Percentiles rank a stretch among this genome's conserved stretches.
Conservation (phyloP, 805 yeast genomes). For the Kodamaea leandrae region DNA sequence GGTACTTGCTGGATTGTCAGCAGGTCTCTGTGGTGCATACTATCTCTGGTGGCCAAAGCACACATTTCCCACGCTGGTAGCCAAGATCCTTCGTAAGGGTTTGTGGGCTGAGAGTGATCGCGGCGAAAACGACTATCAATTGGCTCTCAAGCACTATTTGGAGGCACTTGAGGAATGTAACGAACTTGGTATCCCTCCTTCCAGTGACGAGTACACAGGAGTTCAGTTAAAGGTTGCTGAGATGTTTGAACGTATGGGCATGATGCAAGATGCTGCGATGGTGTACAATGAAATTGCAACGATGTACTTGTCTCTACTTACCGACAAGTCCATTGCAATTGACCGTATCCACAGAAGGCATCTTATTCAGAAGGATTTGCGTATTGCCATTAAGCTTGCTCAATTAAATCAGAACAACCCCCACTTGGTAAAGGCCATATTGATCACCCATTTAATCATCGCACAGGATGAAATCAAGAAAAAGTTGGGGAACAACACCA, state of each 20-base stretch:
- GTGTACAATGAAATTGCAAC: conserved; percentile 67
- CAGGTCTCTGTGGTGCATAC: conserved; percentile 26
- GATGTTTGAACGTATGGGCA: conserved; percentile 70
- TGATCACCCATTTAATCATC: conserved; percentile 59
- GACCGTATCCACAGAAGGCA: conserved; percentile 38
- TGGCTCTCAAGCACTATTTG: conserved; percentile 70
- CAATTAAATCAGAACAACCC: conserved; percentile 52
- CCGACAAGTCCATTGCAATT: conserved; percentile 27
- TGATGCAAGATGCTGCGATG: conserved; percentile 60
- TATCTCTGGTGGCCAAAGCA: conserved; percentile 63
- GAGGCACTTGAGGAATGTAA: conserved; percentile 69
- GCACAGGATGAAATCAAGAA: conserved; percentile 64
- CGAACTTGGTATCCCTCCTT: conserved; percentile 49
- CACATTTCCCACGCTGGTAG: conserved; percentile 67
- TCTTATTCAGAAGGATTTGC: conserved; percentile 63
- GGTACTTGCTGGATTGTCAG: conserved; percentile 14
- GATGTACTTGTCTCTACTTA: conserved; percentile 53
- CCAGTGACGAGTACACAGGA: conserved; percentile 84
- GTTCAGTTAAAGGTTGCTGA: conserved; percentile 84
- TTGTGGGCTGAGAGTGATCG: conserved; percentile 80
- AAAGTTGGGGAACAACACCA: conserved; percentile 23
- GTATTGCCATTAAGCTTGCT: conserved; percentile 67
- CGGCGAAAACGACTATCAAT: conserved; percentile 56
- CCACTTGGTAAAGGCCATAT: conserved; percentile 51
- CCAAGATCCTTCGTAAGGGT: conserved; percentile 68